Conservation (phyloP, 176 grass and related monocot species). For the Rhynchospora pubera region DNA sequence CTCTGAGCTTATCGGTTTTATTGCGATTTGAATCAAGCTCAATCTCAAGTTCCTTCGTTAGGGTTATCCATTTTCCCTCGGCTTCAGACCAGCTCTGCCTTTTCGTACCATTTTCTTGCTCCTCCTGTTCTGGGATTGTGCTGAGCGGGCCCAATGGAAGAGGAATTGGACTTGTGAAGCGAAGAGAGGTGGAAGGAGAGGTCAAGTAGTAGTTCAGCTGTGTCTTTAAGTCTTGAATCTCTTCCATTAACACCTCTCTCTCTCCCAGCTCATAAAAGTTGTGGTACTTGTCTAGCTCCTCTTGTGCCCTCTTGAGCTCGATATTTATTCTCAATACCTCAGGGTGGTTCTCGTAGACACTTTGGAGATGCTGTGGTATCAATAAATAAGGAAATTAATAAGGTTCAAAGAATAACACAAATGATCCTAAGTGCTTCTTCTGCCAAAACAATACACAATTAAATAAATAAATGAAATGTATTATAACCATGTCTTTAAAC, state of each 20-base stretch:
- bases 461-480: background rate
- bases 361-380: conserved; percentile 58
- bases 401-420: background rate
- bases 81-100: conserved; percentile 41
- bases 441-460: background rate
- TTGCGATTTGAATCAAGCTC: conserved; percentile 62
- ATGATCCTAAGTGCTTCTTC: background rate
- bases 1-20: conserved; percentile 37
- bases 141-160: conserved; percentile 18
- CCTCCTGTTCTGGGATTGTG: conserved; percentile 38
- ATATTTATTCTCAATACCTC: conserved; percentile 61
- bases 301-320: conserved; percentile 66
- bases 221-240: conserved; percentile 80
- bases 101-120: conserved; percentile 29
- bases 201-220: conserved; percentile 59
- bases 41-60: conserved; percentile 74
- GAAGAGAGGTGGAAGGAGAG: conserved; percentile 33
- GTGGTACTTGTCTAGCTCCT: conserved; percentile 55
- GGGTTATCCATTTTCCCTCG: conserved; percentile 76
- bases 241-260: conserved; percentile 73
- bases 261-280: conserved; percentile 60
- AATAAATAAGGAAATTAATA: conserved; percentile 6
- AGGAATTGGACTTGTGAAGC: conserved; percentile 26
- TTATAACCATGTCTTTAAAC: background rate
- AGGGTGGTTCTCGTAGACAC: conserved; percentile 84